Percentiles rank a stretch among this genome's conserved stretches.
These are phyloP conservation scores for Solanum habrochaites DNA, from an alignment of 257 asterid genomes.

Conservation along the genomic window DNA sequence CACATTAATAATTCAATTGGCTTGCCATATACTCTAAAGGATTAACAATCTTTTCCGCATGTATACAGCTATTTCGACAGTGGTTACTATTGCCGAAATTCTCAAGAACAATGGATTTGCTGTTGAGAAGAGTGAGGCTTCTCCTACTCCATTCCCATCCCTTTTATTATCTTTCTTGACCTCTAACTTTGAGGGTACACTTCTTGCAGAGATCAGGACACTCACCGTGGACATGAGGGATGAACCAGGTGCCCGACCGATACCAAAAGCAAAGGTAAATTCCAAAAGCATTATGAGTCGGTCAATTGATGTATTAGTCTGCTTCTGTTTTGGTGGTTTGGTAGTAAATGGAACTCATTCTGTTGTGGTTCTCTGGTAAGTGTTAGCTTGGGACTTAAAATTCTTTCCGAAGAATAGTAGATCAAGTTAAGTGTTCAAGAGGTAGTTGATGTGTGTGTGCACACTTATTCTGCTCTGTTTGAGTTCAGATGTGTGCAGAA, in stretches of 20 bases:
- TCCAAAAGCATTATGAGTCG: not conserved
- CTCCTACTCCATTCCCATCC: not conserved
- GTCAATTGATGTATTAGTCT: not conserved
- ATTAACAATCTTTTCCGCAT: not conserved
- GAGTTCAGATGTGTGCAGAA: not conserved
- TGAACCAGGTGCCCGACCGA: constrained; percentile 47
- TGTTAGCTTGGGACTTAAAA: not conserved
- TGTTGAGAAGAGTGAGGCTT: constrained; percentile 48
- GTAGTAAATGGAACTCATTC: not conserved
- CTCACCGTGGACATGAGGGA: constrained; percentile 61
- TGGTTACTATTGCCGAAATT: constrained; percentile 65
- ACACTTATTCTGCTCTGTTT: not conserved
- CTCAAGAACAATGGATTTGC: constrained; percentile 67
- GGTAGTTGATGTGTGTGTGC: too few relatives aligned
- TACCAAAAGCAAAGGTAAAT: constrained; percentile 64
- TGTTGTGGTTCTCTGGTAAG: not conserved
- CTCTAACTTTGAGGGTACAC: not conserved
- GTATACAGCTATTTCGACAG: constrained; percentile 56
- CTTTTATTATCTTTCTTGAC: not conserved
- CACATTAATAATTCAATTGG: not conserved
- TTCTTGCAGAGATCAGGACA: constrained; percentile 47
- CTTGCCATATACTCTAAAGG: not conserved
- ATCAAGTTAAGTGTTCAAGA: not conserved
- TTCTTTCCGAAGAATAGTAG: not conserved
- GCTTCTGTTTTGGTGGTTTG: not conserved